These are phyloP conservation scores for Nelumbo lutea DNA, from an alignment of 164 flowering plant species.

Conservation along the genomic window DNA sequence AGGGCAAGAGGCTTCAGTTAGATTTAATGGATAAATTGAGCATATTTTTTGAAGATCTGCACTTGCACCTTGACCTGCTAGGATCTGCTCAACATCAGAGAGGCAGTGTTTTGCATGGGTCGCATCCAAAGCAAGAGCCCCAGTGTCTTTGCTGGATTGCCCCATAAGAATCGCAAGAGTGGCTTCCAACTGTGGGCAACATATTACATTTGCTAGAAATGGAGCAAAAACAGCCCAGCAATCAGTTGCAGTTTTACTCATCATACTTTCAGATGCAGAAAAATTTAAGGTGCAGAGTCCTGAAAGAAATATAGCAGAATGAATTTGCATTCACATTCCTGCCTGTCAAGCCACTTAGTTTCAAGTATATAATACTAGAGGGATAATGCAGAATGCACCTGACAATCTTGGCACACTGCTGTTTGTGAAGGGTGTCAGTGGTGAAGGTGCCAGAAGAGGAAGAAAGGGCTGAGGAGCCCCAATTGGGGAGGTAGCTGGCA, in stretches of 20 bases:
- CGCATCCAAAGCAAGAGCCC: conserved; percentile 60
- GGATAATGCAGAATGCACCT: conserved; percentile 33
- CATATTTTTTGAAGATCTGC: conserved; percentile 55
- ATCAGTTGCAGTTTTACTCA: conserved; percentile 63
- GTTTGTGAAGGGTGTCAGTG: conserved; percentile 75
- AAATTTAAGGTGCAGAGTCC: conserved; percentile 76
- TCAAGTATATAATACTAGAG: not conserved
- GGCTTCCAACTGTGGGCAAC: conserved; percentile 90
- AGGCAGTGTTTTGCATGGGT: conserved; percentile 68
- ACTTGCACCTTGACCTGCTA: conserved; percentile 68
- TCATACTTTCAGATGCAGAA: conserved; percentile 57
- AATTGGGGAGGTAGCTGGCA: conserved; percentile 53
- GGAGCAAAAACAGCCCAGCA: conserved; percentile 73
- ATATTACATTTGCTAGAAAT: conserved; percentile 74
- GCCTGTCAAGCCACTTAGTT: not conserved
- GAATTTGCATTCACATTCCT: not conserved
- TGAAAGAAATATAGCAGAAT: conserved; percentile 25
- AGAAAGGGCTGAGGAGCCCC: conserved; percentile 68
- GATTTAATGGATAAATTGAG: conserved; percentile 60
- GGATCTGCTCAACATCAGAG: conserved; percentile 72
- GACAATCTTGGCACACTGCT: conserved; percentile 65
- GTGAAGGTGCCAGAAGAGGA: conserved; percentile 90
- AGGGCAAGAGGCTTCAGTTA: conserved; percentile 85
- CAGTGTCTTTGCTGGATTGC: conserved; percentile 61
- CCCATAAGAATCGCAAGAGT: conserved; percentile 72